These are phyloP conservation scores for Chloroidium sp. DNA, from an alignment of 163 green algal genomes.

Conservation along the genomic window DNA sequence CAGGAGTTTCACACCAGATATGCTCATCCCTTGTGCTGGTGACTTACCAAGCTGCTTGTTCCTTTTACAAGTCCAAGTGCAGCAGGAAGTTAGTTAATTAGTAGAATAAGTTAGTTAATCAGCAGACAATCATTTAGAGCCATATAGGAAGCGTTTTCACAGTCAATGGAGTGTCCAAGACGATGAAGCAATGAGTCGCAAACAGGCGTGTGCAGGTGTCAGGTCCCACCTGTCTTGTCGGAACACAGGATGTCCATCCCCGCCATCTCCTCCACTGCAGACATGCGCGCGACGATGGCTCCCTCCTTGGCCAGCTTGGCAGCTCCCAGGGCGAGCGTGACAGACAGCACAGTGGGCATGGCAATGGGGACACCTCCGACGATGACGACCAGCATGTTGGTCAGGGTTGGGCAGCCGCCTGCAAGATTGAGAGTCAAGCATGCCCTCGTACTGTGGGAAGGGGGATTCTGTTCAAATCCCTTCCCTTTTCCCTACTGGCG, in stretches of 20 bases:
- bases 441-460: not conserved
- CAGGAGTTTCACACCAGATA: no score
- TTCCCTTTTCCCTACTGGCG: not conserved
- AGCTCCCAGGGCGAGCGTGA: constrained; percentile 76
- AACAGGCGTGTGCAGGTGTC: not conserved
- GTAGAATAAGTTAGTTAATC: no score
- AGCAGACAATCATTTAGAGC: no score
- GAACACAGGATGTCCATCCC: constrained; percentile 83
- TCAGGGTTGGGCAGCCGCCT: constrained; percentile 69
- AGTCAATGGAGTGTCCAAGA: no score
- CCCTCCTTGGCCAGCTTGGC: constrained; percentile 73
- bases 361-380: constrained; percentile 87
- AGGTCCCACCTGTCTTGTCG: constrained; percentile 67
- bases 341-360: constrained; percentile 80
- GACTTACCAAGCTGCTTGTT: no score
- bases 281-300: constrained; percentile 74
- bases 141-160: no score
- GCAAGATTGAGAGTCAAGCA: constrained; percentile 1
- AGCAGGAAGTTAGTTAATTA: no score
- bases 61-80: no score
- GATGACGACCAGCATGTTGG: constrained; percentile 86
- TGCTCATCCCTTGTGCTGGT: no score
- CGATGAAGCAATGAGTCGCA: no score
- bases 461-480: not conserved
- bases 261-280: constrained; percentile 85